Evolutionary conservation across 2,329 filamentous ascomycete species (phyloP), one percentile per base, ranked within the genome.

Genomic region (Sphaerulina populicola): DNA sequence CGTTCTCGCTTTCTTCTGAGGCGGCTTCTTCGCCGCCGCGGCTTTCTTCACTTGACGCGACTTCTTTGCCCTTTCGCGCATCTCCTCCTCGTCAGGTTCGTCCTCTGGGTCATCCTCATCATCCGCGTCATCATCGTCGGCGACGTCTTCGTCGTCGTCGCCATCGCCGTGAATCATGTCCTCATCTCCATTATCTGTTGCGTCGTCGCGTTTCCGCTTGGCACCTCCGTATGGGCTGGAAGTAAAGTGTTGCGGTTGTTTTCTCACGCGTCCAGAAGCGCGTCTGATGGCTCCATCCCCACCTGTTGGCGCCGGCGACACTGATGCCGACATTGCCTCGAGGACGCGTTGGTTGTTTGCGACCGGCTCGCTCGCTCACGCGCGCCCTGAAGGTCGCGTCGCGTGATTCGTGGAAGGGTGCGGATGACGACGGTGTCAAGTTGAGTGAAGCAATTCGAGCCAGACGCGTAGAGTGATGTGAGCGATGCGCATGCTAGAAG

Each of bases 231-330:
- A 54, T 36, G 60, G 54, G 48, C 59, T 60, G 4, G 65, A 58
- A 15, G 62, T 58, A 53, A 60, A 63, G 30, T 61, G 55, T 36
- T 67, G 63, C 2, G 67, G 62, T 48, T 65, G 65, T 51, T 65
- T 65, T 39, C 62, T 62, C 14, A 66, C 64, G 55, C 69, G 67
- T 79, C 81, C 80, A 35, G 82, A 86, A 59, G 81, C 79, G 68
- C 83, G 82, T 74, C 47, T 35, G 15, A 77, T 77, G 69, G 75
- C 73, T 63, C 74, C 72, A 11, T 41, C 46, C 53, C 72, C 69
- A 55, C 75, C 72, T 55, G 57, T 57, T 35, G 54, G 52, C 15
- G 53, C 49, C 12, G 58, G 54, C 33, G 60, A 59, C 29, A 53
- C 53, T 14, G 59, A 55, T 21, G 57, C 47, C 44, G 53, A 46